Evolutionary conservation across 1,284 basidiomycete genomes (phyloP), one percentile per base, ranked within the genome.

Genomic region (Ganoderma multipileum): DNA sequence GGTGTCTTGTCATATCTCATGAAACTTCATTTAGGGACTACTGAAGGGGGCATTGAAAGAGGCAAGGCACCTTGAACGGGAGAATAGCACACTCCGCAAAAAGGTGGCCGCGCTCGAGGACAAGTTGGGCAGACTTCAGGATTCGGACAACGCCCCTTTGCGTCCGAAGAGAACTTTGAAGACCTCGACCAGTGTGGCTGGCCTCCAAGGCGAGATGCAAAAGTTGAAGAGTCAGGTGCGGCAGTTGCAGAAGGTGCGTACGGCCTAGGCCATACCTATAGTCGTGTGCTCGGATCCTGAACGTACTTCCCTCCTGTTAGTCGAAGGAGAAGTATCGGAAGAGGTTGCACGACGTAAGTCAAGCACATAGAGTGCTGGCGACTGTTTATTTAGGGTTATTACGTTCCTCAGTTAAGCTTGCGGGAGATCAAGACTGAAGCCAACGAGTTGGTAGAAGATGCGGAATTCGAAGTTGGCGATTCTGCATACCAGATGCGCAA

Each of bases 401-500:
- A 8, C 26, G 23, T 36, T 9, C 33, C 33, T 58, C 63, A 86
- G 85, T 72, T 84, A 20, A 76, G 77, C 65, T 69, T 74, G 54
- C 81, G 76, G 61, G 83, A 84, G 68, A 72, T 81, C 11, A 75
- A 79, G 68, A 74, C 70, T 23, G 85, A 86, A 67, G 81, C 81
- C 1, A 71, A 79, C 9, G 83, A 85, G 16, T 72, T 83, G n/a
- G 64, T 75, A 38, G 78, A 78, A 0, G 73, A 77, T 33, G 71
- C 68, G 20, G 73, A 71, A 20, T 68, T 77, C 55, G 79, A 78
- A 20, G 73, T 76, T 1, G 79, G 73, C 2, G 83, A 85, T 67
- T 66, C 78, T 20, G 73, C 75, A 1, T 65, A 81, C 69, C 72
- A 77, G n/a, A 84, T 85, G 83, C 78, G 81, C 64, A 85, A 84